Conservation (phyloP, 352 stramenopile genomes). For the Globisporangium alternatum region DNA sequence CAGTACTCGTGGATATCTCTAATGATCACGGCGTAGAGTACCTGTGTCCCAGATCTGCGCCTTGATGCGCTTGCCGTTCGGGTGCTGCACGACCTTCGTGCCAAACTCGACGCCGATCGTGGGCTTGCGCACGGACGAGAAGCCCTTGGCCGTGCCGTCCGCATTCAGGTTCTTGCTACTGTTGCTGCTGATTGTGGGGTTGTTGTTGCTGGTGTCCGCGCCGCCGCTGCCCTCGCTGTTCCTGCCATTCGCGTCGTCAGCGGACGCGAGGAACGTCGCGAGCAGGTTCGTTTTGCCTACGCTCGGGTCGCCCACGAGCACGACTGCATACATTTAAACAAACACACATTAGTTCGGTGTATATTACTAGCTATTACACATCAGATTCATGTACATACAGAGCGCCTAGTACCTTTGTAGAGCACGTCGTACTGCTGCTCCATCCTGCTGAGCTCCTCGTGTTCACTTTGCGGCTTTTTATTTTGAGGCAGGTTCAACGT, state of each 20-base stretch:
- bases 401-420: constrained; percentile 71
- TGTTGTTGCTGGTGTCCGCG: not conserved
- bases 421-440: constrained; percentile 78
- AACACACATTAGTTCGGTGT: not conserved
- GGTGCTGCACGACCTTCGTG: constrained; percentile 72
- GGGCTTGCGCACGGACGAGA: constrained; percentile 58
- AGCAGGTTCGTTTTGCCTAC: constrained; percentile 92
- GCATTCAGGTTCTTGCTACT: constrained; percentile 17
- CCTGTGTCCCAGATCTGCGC: constrained; percentile 83
- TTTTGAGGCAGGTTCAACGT: constrained; percentile 11
- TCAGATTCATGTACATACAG: not conserved
- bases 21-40: constrained; percentile 9
- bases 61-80: constrained; percentile 79
- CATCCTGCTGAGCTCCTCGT: constrained; percentile 17
- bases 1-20: not conserved
- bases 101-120: constrained; percentile 84
- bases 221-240: not conserved
- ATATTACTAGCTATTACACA: not conserved
- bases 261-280: constrained; percentile 59
- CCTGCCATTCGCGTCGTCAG: constrained; percentile 21
- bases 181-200: not conserved
- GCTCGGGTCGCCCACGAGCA: constrained; percentile 76
- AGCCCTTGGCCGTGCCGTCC: constrained; percentile 38
- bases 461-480: constrained; percentile 1
- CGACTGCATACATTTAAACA: constrained; percentile 29